phyloP scores from a whole-genome alignment of 352 stramenopile genomes.

The Pilasporangium apinafurcum region DNA sequence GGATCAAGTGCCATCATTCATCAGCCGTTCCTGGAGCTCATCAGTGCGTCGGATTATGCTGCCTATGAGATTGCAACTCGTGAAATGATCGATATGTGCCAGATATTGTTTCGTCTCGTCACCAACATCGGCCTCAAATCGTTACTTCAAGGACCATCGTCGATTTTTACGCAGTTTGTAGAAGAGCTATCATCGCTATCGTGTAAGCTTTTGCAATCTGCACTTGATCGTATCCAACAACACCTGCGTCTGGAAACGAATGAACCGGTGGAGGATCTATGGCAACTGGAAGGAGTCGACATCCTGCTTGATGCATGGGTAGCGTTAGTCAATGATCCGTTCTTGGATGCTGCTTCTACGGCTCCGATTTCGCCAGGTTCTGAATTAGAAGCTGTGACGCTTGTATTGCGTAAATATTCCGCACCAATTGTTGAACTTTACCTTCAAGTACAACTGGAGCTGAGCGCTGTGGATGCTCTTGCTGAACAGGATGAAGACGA shows the following conservation, averaged over 20 bases:
- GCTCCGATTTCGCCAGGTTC: slow-evolving; percentile 9
- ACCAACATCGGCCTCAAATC: slow-evolving; percentile 65
- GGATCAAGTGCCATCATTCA: slow-evolving; percentile 56
- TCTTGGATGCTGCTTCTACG: slow-evolving; percentile 19
- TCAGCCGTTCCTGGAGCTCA: slow-evolving; percentile 68
- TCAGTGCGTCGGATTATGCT: slow-evolving; percentile 51
- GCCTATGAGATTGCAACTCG: slow-evolving; percentile 64
- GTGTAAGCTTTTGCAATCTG: slow-evolving; percentile 62
- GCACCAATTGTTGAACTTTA: slow-evolving; percentile 69
- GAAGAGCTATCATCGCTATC: slow-evolving; percentile 67
- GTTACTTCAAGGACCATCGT: slow-evolving; percentile 26
- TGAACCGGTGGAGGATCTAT: slow-evolving; percentile 65
- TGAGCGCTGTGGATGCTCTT: slow-evolving; percentile 58
- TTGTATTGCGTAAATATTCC: slow-evolving; percentile 47
- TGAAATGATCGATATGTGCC: slow-evolving; percentile 82
- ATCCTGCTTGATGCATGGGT: slow-evolving; percentile 81
- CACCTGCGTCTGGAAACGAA: slow-evolving; percentile 37
- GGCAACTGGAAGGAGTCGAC: slow-evolving; percentile 77
- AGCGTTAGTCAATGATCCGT: slow-evolving; percentile 50
- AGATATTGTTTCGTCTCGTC: slow-evolving; percentile 69
- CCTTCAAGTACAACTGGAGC: slow-evolving; percentile 62
- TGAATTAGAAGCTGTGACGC: slow-evolving; percentile 27
- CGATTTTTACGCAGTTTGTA: slow-evolving; percentile 54
- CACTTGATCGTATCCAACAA: slow-evolving; percentile 50
- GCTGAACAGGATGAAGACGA: slow-evolving; percentile 76